Evolutionary conservation across 441 rosid species (phyloP), one percentile per base, ranked within the genome.

Genomic region (Erysimum cheiri): DNA sequence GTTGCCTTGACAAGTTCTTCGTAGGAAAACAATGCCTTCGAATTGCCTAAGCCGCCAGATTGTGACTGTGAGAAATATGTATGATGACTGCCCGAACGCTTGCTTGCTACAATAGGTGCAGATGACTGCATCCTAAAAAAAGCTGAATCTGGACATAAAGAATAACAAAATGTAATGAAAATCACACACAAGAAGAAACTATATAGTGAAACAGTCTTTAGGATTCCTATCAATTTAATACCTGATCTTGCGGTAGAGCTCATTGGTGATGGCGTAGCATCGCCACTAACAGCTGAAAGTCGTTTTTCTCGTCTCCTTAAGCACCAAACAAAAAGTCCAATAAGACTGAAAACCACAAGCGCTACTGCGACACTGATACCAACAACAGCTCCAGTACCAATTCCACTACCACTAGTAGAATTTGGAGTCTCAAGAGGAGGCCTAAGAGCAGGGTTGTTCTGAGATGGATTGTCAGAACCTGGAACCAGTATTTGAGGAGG

Each of bases 1-100:
- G 98, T 95, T 8, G 93, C 97, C 60, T 73, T 72, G 44, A 26
- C 77, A 49, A 95, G 84, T 67, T 95, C 99, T 64, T 89, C 96
- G 55, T 80, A 89, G 0, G 92, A 75, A 80, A 85, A 89, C 69
- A 78, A 77, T 71, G 89, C 71, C 78, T 81, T 86, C 2, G 96
- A 88, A 56, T 83, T 84, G 57, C 96, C 92, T 41, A 88, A 80
- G 47, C 90, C 92, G 4, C 92, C 86, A 1, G 86, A 81, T 47
- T 82, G 85, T 48, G 80, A 60, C 1, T 82, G 80, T 19, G 89
- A 82, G 74, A 73, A 67, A 31, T 71, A 66, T 17, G 68, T 67
- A 28, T 67, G 86, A 54, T 78, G 33, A n/a, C 57, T 80, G 60
- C 88, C 79, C 26, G 92, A 78, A 77, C 87, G 81, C 36, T 60